These are phyloP conservation scores for Phytophthora cactorum DNA, from an alignment of 352 stramenopile species.

Conservation along the genomic window DNA sequence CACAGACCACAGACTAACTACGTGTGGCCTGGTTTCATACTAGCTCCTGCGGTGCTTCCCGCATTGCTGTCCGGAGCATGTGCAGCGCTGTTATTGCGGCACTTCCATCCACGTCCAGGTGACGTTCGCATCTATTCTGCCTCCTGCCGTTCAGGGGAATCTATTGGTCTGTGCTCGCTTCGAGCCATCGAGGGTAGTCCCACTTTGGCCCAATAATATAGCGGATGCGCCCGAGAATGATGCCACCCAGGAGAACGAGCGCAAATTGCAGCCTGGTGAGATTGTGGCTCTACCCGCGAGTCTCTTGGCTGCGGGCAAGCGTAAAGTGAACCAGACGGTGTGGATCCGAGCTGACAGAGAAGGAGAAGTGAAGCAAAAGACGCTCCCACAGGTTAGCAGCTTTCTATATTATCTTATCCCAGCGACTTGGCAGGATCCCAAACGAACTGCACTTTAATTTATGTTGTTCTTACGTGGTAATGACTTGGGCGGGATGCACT, in stretches of 20 bases:
- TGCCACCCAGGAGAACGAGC: slow-evolving; percentile 1
- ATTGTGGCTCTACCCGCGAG: slow-evolving; percentile 23
- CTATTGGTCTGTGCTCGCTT: slow-evolving; percentile 56
- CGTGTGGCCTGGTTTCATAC: background rate
- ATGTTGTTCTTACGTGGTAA: background rate
- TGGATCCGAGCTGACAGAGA: slow-evolving; percentile 53
- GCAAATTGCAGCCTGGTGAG: slow-evolving; percentile 27
- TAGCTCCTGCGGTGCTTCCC: slow-evolving; percentile 53
- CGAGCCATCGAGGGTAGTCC: slow-evolving; percentile 31
- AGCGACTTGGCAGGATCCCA: background rate
- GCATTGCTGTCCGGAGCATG: slow-evolving; percentile 51
- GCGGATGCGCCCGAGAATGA: background rate
- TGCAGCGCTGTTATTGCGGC: slow-evolving; percentile 51
- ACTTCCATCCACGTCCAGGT: slow-evolving; percentile 43
- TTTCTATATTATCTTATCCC: background rate
- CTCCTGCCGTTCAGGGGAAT: slow-evolving; percentile 11
- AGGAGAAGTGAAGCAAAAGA: slow-evolving; percentile 34
- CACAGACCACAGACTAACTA: background rate
- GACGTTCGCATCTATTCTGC: slow-evolving; percentile 22
- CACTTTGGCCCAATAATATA: slow-evolving; percentile 17
- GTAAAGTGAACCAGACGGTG: slow-evolving; percentile 13
- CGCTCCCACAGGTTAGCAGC: background rate
- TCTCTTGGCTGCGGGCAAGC: slow-evolving; percentile 12
- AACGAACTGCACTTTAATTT: background rate
- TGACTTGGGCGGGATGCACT: background rate